Evolutionary conservation across 2,329 filamentous ascomycete genomes (phyloP), one percentile per base, ranked within the genome.

Genomic region (Emergomyces pasteurianus): DNA sequence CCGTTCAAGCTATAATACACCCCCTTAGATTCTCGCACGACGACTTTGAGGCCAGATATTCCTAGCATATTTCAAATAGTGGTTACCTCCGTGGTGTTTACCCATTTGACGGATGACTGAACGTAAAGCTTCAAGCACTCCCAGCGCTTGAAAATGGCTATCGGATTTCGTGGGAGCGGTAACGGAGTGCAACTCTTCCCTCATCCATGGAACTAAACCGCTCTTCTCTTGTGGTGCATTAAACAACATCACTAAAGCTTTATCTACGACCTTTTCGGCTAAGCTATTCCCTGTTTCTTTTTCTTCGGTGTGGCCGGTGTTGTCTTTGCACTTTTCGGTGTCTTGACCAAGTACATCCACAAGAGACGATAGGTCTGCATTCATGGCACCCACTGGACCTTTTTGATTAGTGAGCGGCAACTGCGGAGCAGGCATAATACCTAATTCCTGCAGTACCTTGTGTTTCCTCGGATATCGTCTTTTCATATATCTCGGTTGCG

Each of bases 331-430:
- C 8, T 12, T 10, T n/a, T 58, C 56, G 1, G 7, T 2, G 28
- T 23, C 26, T 31, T 14, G n/a, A 12, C 4, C 16, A 47, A 12
- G 12, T 31, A 14, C 18, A n/a, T 14, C 18, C 26, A 26, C 47
- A 3, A 31, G 8, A 10, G 8, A 7, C 18, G 46, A 31, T 26
- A 46, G 58, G 43, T 63, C 62, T 3, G 62, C 58, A 21, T 60
- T 63, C 58, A 62, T 60, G 5, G 62, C 60, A 36, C 60, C 60
- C 12, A 63, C 31, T 16, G 54, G 47, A 6, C 62, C 58, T 21
- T 21, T 47, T 57, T 43, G 34, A 52, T 47, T 38, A 12, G 49
- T 52, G 23, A 10, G 8, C 36, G 42, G n/a, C n/a, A 28, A 16
- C 53, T 28, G 53, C 14, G 53, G 14, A 28, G 7, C 23, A 23